Base-by-base conservation (phyloP, 148 eudicot genomes). In the Rhododendron ovatum region DNA sequence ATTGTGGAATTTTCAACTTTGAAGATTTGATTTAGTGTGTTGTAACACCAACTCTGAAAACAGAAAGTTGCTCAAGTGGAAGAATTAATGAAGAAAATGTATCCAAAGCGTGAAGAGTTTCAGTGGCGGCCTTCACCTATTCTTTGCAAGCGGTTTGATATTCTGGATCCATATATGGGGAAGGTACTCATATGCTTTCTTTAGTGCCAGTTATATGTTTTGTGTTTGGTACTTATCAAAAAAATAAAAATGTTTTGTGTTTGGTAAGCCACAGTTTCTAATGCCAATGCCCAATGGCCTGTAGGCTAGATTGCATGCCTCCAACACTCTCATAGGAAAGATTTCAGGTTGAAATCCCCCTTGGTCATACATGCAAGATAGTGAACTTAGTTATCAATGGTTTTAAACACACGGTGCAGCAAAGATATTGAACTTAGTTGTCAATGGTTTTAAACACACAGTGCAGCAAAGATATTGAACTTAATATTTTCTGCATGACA, bases 61-160 rank as follows among this genome's bases (percentile, higher is more conserved):
- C 89, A 94, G 99, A 90, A 89, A 85, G 86, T 75, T 33, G 82
- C 78, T 79, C 88, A 90, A 83, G 87, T 90, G 73, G 93, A 94
- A 86, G 95, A 91, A 67, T 82, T 89, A 14, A 76, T 83, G 75
- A 91, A 84, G 85, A 92, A 90, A 85, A 84, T 90, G 87, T 92
- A 90, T 88, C 99, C 99, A 22, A 95, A 89, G 83, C 91, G 98
- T 65, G 98, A 94, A 84, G 95, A 93, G 85, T 96, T 92, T 91
- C 95, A 92, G 80, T 96, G 99, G 99, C 92, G 96, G 82, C 99
- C 98, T 87, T 91, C 99, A 63, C 89, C 98, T 87, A 82, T 96
- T 84, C 86, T 96, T 18, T 96, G 99, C 94, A 96, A 92, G 91
- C 99, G 98, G 84, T 96, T 94, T 89, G 99, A 96, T 85, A 89